A percentile compares a stretch with the other conserved stretches of the same genome.
Evolutionary conservation across 805 yeast species (phyloP).

Genomic region (Komagataella pastoris): DNA sequence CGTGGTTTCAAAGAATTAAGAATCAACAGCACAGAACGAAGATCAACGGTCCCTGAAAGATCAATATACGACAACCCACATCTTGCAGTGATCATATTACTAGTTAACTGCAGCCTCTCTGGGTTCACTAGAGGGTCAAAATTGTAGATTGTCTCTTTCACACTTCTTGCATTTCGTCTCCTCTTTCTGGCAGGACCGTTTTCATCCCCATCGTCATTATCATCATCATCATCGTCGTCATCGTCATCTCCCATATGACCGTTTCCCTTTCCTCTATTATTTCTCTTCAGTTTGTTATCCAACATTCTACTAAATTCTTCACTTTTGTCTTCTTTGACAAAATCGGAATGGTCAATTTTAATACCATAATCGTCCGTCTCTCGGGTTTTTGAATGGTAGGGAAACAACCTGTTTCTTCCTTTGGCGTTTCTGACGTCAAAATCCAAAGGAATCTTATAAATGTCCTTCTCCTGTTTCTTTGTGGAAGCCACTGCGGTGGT

Average conservation of each 20-base stretch:
- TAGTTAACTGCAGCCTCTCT: conserved; percentile 22
- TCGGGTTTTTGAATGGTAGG: conserved; percentile 42
- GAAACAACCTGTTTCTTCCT: conserved; percentile 60
- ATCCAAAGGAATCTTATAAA: conserved; percentile 33
- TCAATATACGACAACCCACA: conserved; percentile 74
- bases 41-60: conserved; percentile 72
- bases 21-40: conserved; percentile 68
- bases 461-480: conserved; percentile 17
- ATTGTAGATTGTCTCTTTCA: conserved; percentile 12
- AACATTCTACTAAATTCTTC: conserved; percentile 16
- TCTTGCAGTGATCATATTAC: conserved; percentile 30
- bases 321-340: conserved; percentile 37
- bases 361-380: conserved; percentile 85
- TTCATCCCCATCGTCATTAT: conserved; percentile 15
- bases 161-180: conserved; percentile 10
- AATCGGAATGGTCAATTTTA: conserved; percentile 51
- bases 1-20: conserved; percentile 71
- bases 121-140: conserved; percentile 43
- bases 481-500: conserved; percentile 4
- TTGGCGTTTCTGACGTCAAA: conserved; percentile 37
- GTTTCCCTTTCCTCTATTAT: conserved; percentile 9
- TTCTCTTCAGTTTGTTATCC: neutral
- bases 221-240: conserved; percentile 9
- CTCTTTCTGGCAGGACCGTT: conserved; percentile 12
- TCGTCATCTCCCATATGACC: conserved; percentile 9